Evolutionary conservation across 1,284 basidiomycete species (phyloP), one percentile per base, ranked within the genome.

Genomic region (Volvariella volvacea): DNA sequence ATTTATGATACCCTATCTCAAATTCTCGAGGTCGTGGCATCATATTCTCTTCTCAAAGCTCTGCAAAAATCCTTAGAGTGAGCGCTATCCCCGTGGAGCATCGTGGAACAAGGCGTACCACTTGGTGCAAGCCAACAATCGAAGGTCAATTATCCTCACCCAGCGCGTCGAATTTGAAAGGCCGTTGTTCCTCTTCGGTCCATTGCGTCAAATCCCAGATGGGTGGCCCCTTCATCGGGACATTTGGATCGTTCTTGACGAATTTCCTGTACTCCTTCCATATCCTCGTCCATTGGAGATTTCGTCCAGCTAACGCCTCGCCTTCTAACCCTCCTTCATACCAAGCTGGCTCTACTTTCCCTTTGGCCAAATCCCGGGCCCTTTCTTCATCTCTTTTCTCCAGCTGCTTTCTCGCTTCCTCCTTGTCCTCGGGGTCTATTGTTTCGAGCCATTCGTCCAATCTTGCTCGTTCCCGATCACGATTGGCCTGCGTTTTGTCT

Each of bases 191-290:
- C n/a, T 44, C 54, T 9, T 49, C 50, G 10, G 51, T 52, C 66
- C 66, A 67, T 39, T 61, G 56, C 34, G 50, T 61, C 41, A 67
- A 53, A 40, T 71, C 65, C 65, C 65, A 71, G 21, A 50, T 48
- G 7, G 55, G 52, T 34, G 62, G 62, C 9, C 63, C 65, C n/a
- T 50, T 52, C 31, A 63, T 32, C 1, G 64, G 66, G 37, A 61
- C 55, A 32, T 55, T 55, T 1, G 48, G 47, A 28, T 48, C 45
- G 43, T 60, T 55, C 30, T 51, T 48, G 32, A 61, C 55, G 19
- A 56, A 54, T 16, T 56, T 28, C 25, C 12, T 28, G 12, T 28
- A 28, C 6, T 6, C 25, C 25, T 28, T 28, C 25, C 25, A 28
- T 28, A 12, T 28, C 12, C 12, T 28, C 25, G 25, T 28, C 6